These are phyloP conservation scores for Microstegium vimineum DNA, from an alignment of 176 grass and related monocot species.

Conservation along the genomic window DNA sequence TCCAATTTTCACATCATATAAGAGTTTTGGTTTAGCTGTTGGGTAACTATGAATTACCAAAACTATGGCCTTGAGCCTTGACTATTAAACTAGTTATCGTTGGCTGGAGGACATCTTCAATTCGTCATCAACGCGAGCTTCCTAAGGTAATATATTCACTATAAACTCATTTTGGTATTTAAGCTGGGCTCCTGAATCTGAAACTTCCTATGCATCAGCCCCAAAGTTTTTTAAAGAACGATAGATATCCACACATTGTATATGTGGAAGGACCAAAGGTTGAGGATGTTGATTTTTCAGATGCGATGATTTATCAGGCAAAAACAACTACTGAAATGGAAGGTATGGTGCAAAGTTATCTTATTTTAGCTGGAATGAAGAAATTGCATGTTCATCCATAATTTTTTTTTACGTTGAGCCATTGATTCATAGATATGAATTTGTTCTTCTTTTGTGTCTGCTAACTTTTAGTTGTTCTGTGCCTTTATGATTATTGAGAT, in stretches of 20 bases:
- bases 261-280: slow-evolving; percentile 59
- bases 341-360: slow-evolving; percentile 41
- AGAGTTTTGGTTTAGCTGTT: slow-evolving; percentile 8
- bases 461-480: not conserved
- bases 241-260: slow-evolving; percentile 73
- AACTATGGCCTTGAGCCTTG: slow-evolving; percentile 57
- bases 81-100: slow-evolving; percentile 71
- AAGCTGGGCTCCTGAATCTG: slow-evolving; percentile 27
- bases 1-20: slow-evolving; percentile 9
- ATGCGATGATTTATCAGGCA: slow-evolving; percentile 45
- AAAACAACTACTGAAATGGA: slow-evolving; percentile 76
- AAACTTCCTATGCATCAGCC: slow-evolving; percentile 50
- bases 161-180: not conserved
- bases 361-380: not conserved
- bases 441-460: not conserved
- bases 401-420: not conserved
- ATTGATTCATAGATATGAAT: not conserved
- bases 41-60: not conserved
- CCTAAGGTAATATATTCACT: slow-evolving; percentile 64
- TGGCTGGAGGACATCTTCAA: slow-evolving; percentile 92
- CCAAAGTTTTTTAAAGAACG: slow-evolving; percentile 51
- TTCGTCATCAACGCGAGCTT: slow-evolving; percentile 67
- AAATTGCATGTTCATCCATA: not conserved
- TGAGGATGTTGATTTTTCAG: slow-evolving; percentile 54
- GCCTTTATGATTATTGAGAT: not conserved